Evolutionary conservation across 306 rosid species (phyloP).

Genomic region (Glycine latifolia): DNA sequence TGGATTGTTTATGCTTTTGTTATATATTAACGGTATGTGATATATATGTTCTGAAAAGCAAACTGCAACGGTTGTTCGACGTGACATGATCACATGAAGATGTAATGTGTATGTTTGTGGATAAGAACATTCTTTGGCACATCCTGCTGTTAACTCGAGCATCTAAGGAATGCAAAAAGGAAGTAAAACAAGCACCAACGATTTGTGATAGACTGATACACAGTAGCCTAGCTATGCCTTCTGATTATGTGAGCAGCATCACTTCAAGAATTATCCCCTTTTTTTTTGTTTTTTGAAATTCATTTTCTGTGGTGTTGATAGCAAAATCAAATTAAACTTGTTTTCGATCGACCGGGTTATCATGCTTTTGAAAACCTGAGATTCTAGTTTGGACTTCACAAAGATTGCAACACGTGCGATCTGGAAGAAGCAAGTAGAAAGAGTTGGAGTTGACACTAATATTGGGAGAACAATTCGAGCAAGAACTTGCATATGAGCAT

Average conservation of each 20-base stretch:
- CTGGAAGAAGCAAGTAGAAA: neutral
- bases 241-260: slow-evolving; percentile 9
- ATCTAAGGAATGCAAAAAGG: slow-evolving; percentile 11
- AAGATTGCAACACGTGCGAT: neutral
- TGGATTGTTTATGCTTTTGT: slow-evolving; percentile 6
- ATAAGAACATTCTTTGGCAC: slow-evolving; percentile 38
- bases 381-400: neutral
- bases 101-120: neutral
- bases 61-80: slow-evolving; percentile 13
- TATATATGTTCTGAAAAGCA: slow-evolving; percentile 30
- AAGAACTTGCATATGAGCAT: neutral
- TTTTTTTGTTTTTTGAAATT: neutral
- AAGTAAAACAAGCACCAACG: slow-evolving; percentile 12
- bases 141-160: neutral
- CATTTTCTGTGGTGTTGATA: neutral
- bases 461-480: neutral
- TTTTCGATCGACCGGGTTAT: neutral
- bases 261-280: slow-evolving; percentile 2
- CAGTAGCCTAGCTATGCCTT: neutral
- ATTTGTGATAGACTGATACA: neutral
- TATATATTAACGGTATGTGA: neutral
- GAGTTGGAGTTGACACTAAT: neutral
- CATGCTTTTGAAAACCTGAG: neutral
- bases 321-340: neutral
- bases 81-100: slow-evolving; percentile 25